Evolutionary conservation across 2,329 filamentous ascomycete species (phyloP).

Genomic region (Ceratocystis harringtonii): DNA sequence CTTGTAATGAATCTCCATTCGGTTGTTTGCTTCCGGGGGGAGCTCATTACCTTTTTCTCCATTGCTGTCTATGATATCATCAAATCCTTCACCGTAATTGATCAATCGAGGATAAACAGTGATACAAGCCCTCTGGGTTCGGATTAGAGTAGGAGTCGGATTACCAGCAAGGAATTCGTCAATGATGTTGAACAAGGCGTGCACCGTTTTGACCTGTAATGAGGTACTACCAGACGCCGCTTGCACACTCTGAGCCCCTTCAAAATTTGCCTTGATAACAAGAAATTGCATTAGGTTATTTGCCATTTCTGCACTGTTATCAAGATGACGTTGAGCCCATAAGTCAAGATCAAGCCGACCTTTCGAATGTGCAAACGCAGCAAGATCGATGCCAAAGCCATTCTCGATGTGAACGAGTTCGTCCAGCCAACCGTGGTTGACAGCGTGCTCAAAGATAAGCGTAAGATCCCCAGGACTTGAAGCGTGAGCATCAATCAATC

Average conservation of each 20-base stretch:
- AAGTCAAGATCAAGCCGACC: slow-evolving; percentile 64
- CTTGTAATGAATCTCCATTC: slow-evolving; percentile 97
- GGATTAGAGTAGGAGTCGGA: slow-evolving; percentile 53
- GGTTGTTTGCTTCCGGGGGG: slow-evolving; percentile 61
- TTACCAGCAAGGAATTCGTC: slow-evolving; percentile 51
- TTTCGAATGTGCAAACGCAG: slow-evolving; percentile 69
- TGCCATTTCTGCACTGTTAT: slow-evolving; percentile 52
- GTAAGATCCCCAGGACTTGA: slow-evolving; percentile 43
- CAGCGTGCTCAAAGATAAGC: slow-evolving; percentile 45
- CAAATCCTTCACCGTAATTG: slow-evolving; percentile 86
- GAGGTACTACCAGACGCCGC: slow-evolving; percentile 42
- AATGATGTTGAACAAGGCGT: slow-evolving; percentile 62
- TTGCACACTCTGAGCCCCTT: slow-evolving; percentile 26
- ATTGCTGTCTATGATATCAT: slow-evolving; percentile 80
- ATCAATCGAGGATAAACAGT: slow-evolving; percentile 86
- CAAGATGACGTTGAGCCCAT: slow-evolving; percentile 61
- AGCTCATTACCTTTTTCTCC: slow-evolving; percentile 69
- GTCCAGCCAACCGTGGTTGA: slow-evolving; percentile 72
- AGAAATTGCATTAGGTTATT: slow-evolving; percentile 64
- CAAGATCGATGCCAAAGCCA: slow-evolving; percentile 76
- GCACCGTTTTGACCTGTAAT: slow-evolving; percentile 72
- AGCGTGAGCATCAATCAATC: slow-evolving; percentile 70
- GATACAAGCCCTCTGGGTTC: slow-evolving; percentile 74
- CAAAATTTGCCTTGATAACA: slow-evolving; percentile 68
- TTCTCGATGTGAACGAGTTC: slow-evolving; percentile 64